These are phyloP conservation scores for Cinchona pubescens DNA, from an alignment of 257 asterid species.

Conservation along the genomic window DNA sequence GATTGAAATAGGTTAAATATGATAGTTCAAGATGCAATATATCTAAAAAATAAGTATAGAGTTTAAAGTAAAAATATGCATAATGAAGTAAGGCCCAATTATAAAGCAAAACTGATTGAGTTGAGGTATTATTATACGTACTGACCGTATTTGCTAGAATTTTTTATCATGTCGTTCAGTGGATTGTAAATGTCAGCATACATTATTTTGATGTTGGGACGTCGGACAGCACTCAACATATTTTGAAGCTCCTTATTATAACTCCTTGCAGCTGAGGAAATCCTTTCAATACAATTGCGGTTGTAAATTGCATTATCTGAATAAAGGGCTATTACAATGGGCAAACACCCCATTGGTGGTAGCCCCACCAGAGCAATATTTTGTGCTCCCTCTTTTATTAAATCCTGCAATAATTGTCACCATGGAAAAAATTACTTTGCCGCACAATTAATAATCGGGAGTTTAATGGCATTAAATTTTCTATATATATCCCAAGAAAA, in stretches of 20 bases:
- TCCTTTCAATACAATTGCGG: conserved; percentile 50
- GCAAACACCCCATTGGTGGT: conserved; percentile 82
- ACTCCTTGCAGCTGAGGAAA: conserved; percentile 40
- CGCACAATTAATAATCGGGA: background rate
- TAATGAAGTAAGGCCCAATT: too few relatives aligned
- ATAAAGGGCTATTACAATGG: conserved; percentile 47
- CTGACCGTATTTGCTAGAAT: conserved; percentile 53
- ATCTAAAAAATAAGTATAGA: too few relatives aligned
- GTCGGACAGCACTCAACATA: conserved; percentile 25
- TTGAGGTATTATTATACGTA: background rate
- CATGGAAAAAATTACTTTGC: background rate
- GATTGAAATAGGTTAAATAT: too few relatives aligned
- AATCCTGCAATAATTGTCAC: conserved; percentile 32
- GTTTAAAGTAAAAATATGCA: too few relatives aligned
- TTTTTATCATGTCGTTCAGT: conserved; percentile 39
- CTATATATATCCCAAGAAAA: too few relatives aligned
- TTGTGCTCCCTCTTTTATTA: conserved; percentile 51
- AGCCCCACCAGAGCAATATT: conserved; percentile 47
- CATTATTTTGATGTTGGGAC: conserved; percentile 10
- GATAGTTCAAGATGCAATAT: too few relatives aligned
- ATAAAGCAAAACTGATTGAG: too few relatives aligned
- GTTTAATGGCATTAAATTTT: too few relatives aligned
- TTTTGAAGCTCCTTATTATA: conserved; percentile 48
- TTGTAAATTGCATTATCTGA: conserved; percentile 20
- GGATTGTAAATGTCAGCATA: conserved; percentile 50